phyloP scores from a whole-genome alignment of 1,284 basidiomycete species.

The Ceratobasidium sp. region DNA sequence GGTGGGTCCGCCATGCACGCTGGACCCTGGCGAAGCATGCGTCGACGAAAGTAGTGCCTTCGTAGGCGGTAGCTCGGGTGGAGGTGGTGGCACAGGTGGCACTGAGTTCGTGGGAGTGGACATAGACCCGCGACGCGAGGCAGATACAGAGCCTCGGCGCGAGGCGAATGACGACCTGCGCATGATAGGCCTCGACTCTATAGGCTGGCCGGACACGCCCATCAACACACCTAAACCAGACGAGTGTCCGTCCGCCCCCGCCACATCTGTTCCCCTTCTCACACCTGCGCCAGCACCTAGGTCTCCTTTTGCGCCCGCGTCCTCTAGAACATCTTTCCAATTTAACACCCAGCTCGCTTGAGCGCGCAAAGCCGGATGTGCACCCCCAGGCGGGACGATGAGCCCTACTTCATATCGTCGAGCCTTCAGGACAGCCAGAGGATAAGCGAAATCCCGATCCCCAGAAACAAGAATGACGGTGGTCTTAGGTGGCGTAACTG shows the following conservation, averaged over 20 bases:
- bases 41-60: neutral
- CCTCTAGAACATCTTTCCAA: conserved; percentile 32
- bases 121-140: conserved; percentile 14
- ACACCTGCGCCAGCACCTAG: neutral
- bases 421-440: conserved; percentile 38
- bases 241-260: neutral
- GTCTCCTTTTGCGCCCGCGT: neutral
- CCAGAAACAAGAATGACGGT: conserved; percentile 48
- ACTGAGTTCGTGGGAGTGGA: conserved; percentile 18
- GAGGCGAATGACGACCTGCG: conserved; percentile 24
- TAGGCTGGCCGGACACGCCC: neutral
- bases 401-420: conserved; percentile 44
- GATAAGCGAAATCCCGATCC: conserved; percentile 46
- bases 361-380: conserved; percentile 31
- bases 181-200: neutral
- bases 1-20: neutral
- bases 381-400: conserved; percentile 49
- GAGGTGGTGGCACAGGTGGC: conserved; percentile 14
- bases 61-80: conserved; percentile 19
- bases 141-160: conserved; percentile 27
- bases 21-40: neutral
- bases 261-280: neutral
- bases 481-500: conserved; percentile 35
- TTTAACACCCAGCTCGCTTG: conserved; percentile 39
- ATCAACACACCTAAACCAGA: too few relatives aligned